Evolutionary conservation across 129 eudicot genomes (phyloP).

Genomic region (Escallonia herrerae): DNA sequence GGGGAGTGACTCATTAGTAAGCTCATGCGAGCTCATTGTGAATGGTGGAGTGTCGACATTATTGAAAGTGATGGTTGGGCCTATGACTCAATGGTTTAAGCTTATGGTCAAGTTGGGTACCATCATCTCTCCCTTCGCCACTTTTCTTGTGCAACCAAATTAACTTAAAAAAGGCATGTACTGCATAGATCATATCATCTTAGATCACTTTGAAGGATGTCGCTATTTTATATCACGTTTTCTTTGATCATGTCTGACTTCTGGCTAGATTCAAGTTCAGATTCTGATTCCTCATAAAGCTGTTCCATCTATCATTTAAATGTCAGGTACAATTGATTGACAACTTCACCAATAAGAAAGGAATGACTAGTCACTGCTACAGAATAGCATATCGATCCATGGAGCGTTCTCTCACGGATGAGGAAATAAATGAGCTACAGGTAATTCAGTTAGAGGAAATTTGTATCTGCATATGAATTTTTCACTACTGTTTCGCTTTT

Average conservation of each 20-base stretch:
- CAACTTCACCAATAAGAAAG: constrained; percentile 88
- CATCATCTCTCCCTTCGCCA: too few species aligned
- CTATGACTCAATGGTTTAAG: too few species aligned
- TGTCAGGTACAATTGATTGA: constrained; percentile 68
- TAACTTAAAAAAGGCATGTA: too few species aligned
- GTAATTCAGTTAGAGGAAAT: constrained; percentile 18
- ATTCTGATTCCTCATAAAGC: too few species aligned
- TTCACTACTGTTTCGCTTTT: background rate
- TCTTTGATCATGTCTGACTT: background rate
- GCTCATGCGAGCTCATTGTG: too few species aligned
- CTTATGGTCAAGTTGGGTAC: too few species aligned
- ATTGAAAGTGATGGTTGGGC: too few species aligned
- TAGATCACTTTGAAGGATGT: too few species aligned
- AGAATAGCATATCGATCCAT: constrained; percentile 84
- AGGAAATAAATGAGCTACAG: constrained; percentile 85
- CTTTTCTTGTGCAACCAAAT: too few species aligned
- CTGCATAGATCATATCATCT: too few species aligned
- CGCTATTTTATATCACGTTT: background rate
- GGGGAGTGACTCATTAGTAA: too few species aligned
- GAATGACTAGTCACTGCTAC: constrained; percentile 93
- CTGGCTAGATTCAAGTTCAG: background rate
- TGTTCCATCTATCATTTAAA: background rate
- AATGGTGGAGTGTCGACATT: too few species aligned
- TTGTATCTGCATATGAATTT: background rate
- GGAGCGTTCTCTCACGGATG: constrained; percentile 89